Conservation (phyloP, 306 rosid species). For the Erythrophleum fordii region DNA sequence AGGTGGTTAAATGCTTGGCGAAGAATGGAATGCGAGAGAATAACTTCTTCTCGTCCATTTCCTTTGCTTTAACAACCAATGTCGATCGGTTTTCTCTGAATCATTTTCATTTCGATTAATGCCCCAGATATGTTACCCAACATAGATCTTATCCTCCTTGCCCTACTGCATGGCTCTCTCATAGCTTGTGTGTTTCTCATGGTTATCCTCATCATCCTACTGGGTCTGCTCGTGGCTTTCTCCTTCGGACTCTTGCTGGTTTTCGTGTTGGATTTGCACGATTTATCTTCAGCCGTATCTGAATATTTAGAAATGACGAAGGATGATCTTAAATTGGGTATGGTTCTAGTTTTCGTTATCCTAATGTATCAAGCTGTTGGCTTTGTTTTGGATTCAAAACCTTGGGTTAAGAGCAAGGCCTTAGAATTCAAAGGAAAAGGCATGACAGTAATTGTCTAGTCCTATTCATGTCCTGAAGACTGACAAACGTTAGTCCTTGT, state of each 20-base stretch:
- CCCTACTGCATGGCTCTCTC: constrained; percentile 50
- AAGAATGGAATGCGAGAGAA: constrained; percentile 44
- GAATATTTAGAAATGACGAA: constrained; percentile 36
- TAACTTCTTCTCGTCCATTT: constrained; percentile 37
- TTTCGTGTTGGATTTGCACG: constrained; percentile 37
- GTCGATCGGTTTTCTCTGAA: constrained; percentile 22
- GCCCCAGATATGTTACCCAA: constrained; percentile 42
- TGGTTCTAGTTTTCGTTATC: constrained; percentile 31
- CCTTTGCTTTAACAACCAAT: constrained; percentile 36
- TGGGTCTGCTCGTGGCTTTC: constrained; percentile 33
- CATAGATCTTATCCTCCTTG: constrained; percentile 47
- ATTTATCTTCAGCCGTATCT: background rate
- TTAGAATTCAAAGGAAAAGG: constrained; percentile 36
- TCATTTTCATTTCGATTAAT: constrained; percentile 17
- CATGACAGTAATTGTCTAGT: constrained; percentile 29
- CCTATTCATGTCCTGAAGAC: constrained; percentile 35
- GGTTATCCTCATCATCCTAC: constrained; percentile 25
- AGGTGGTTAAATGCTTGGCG: constrained; percentile 39
- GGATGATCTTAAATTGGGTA: constrained; percentile 45
- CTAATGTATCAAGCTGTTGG: constrained; percentile 40
- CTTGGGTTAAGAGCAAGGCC: constrained; percentile 26
- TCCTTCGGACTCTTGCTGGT: constrained; percentile 33
- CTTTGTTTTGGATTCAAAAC: constrained; percentile 38
- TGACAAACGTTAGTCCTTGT: background rate
- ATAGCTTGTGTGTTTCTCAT: constrained; percentile 38